A percentile compares a stretch with the other conserved stretches of the same genome.
These are phyloP conservation scores for Cryptosporidium felis DNA, from an alignment of 169 alveolate genomes.

Conservation along the genomic window DNA sequence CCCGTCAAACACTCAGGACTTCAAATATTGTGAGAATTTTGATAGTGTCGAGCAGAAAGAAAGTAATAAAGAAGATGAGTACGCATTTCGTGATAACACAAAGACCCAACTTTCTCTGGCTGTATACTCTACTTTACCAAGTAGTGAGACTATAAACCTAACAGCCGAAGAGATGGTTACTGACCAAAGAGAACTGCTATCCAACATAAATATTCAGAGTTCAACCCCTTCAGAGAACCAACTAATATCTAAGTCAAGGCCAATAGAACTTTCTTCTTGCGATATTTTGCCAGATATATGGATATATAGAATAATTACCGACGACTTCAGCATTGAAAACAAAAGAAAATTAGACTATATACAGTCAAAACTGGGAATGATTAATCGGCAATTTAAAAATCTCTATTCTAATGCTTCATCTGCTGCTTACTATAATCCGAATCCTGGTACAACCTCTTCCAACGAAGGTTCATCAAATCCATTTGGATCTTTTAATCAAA, in stretches of 20 bases:
- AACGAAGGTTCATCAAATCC: neutral
- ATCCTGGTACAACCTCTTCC: neutral
- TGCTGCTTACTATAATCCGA: conserved; percentile 68
- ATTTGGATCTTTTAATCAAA: conserved; percentile 7
- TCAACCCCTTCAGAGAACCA: neutral
- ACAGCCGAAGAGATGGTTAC: neutral
- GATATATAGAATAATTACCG: conserved; percentile 47
- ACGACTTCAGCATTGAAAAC: conserved; percentile 3
- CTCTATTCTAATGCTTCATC: conserved; percentile 23
- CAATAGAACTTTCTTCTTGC: conserved; percentile 35
- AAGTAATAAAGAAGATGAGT: no score
- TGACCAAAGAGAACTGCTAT: neutral
- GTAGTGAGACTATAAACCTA: conserved; percentile 33
- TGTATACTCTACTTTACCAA: conserved; percentile 13
- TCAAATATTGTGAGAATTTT: no score
- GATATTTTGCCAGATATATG: conserved; percentile 68
- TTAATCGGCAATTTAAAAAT: conserved; percentile 55
- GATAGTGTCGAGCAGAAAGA: no score
- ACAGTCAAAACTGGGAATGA: neutral
- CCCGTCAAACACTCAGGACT: neutral
- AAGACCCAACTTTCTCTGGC: conserved; percentile 15
- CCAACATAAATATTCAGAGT: neutral
- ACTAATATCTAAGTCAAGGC: neutral
- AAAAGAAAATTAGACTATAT: neutral
- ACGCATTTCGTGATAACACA: neutral